Percentiles rank a stretch among this genome's conserved stretches.
These are phyloP conservation scores for Purshia tridentata DNA, from an alignment of 306 rosid genomes.

Conservation along the genomic window DNA sequence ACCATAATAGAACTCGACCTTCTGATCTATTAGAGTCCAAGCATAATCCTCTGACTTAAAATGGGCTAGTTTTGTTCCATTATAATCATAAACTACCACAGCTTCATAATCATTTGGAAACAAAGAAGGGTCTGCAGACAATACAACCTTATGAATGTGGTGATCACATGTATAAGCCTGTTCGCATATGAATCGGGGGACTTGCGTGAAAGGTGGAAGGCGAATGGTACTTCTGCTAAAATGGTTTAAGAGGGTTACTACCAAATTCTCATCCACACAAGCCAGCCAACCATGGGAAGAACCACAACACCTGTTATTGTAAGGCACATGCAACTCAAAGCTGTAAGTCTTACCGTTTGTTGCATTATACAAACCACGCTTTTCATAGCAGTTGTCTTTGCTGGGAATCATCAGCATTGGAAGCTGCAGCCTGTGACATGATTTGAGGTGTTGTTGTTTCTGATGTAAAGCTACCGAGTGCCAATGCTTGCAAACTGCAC, in stretches of 20 bases:
- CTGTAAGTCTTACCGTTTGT: not conserved
- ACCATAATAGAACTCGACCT: not conserved
- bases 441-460: not conserved
- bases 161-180: not conserved
- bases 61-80: not conserved
- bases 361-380: not conserved
- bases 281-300: conserved; percentile 14
- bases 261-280: not conserved
- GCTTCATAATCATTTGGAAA: conserved; percentile 1
- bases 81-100: not conserved
- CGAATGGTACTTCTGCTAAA: not conserved
- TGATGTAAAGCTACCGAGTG: not conserved
- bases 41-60: not conserved
- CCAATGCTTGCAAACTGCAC: conserved; percentile 16
- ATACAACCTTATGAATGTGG: not conserved
- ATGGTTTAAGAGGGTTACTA: conserved; percentile 7
- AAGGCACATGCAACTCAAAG: not conserved
- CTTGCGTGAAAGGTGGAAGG: not conserved
- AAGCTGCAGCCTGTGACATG: not conserved
- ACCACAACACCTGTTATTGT: not conserved
- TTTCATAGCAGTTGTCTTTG: not conserved
- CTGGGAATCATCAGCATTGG: conserved; percentile 5
- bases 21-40: conserved; percentile 1
- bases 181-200: not conserved
- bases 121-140: conserved; percentile 11